These are phyloP conservation scores for Globisporangium recalcitrans DNA, from an alignment of 352 stramenopile genomes.

Conservation along the genomic window DNA sequence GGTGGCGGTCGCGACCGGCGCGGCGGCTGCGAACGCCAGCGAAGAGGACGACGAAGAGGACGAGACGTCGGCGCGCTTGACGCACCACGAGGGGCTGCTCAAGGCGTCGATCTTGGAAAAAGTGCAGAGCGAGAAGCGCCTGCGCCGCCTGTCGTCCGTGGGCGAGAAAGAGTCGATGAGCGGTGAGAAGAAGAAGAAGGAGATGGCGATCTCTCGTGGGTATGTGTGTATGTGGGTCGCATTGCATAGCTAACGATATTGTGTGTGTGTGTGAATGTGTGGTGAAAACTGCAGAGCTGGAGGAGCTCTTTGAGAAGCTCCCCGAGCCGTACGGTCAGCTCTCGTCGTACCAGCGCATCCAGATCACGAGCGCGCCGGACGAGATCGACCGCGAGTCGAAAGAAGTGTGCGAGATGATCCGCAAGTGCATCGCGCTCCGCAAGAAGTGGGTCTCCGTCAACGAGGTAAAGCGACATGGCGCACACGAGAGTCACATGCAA, in stretches of 20 bases:
- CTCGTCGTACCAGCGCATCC: slow-evolving; percentile 69
- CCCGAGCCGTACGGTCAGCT: slow-evolving; percentile 73
- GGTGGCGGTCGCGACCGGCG: slow-evolving; percentile 7
- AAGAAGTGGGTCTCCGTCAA: slow-evolving; percentile 70
- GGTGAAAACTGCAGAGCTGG: slow-evolving; percentile 20
- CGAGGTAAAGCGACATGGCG: slow-evolving; percentile 18
- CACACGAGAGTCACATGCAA: no score
- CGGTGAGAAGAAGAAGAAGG: slow-evolving; percentile 7
- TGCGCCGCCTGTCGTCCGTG: slow-evolving; percentile 48
- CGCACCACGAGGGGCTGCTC: slow-evolving; percentile 53
- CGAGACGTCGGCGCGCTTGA: slow-evolving; percentile 29
- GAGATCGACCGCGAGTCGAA: slow-evolving; percentile 71
- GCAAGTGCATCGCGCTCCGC: slow-evolving; percentile 64
- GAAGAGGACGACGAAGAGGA: slow-evolving; percentile 29
- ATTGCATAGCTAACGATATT: background rate
- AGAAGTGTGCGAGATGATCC: slow-evolving; percentile 73
- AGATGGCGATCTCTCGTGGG: background rate
- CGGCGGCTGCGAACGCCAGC: slow-evolving; percentile 11
- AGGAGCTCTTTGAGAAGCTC: slow-evolving; percentile 73
- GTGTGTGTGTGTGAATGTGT: no score
- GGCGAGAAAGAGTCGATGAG: slow-evolving; percentile 21
- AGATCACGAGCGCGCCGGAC: slow-evolving; percentile 63
- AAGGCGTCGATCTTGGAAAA: slow-evolving; percentile 78
- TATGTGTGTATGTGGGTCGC: background rate
- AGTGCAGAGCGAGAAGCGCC: slow-evolving; percentile 64